Percentiles rank a stretch among this genome's conserved stretches.
These are phyloP conservation scores for Pichia manshurica DNA, from an alignment of 805 yeast species.

Conservation along the genomic window DNA sequence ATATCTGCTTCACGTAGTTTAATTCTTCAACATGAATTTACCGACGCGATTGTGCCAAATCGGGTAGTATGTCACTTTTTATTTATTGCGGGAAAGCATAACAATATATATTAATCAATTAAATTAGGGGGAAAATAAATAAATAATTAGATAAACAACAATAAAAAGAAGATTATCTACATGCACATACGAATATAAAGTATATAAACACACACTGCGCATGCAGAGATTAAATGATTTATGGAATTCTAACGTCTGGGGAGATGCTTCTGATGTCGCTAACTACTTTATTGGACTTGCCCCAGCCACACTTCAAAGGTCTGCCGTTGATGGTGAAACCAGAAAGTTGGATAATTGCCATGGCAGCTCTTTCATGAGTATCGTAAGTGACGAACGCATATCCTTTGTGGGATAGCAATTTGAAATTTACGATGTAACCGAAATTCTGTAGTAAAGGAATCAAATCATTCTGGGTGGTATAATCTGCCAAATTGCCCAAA, in stretches of 20 bases:
- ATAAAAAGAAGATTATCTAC: neutral
- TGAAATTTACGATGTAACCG: slow-evolving; percentile 78
- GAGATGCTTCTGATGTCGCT: slow-evolving; percentile 2
- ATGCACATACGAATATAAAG: neutral
- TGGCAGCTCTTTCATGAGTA: slow-evolving; percentile 82
- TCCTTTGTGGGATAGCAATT: slow-evolving; percentile 73
- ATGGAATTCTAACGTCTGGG: slow-evolving; percentile 6
- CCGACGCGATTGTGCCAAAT: no score
- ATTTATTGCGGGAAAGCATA: no score
- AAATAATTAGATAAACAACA: neutral
- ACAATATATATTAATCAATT: neutral
- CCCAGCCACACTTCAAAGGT: slow-evolving; percentile 83
- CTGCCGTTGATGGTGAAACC: slow-evolving; percentile 74
- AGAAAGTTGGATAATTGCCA: slow-evolving; percentile 73
- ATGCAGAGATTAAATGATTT: neutral
- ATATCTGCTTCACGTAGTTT: neutral
- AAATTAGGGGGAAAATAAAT: neutral
- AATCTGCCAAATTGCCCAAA: slow-evolving; percentile 78
- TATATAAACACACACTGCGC: neutral
- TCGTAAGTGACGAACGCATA: slow-evolving; percentile 88
- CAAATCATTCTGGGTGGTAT: slow-evolving; percentile 65
- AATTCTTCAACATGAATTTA: no score
- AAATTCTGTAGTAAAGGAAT: slow-evolving; percentile 70
- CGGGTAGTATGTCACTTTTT: no score
- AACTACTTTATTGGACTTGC: slow-evolving; percentile 36